Conservation (phyloP, 2,329 filamentous ascomycete species). For the Pseudopyrenochaeta lycopersici region DNA sequence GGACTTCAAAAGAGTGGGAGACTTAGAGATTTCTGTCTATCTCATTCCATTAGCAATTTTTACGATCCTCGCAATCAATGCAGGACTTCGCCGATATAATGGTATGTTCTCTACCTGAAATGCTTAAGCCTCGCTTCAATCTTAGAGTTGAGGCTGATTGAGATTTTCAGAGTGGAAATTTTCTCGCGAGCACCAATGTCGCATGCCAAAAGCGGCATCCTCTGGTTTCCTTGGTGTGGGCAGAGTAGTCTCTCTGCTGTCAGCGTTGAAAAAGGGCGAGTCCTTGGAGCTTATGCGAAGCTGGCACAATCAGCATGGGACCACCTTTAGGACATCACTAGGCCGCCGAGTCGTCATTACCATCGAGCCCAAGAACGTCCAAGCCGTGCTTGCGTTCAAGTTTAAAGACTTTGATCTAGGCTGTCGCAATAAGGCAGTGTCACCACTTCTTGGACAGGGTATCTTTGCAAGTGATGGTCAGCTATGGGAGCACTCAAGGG, state of each 20-base stretch:
- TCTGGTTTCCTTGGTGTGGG: neutral
- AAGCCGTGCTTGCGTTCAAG: constrained; percentile 28
- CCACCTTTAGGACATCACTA: neutral
- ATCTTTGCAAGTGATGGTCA: constrained; percentile 37
- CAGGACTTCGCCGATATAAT: neutral
- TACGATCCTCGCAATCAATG: neutral
- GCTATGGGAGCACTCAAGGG: constrained; percentile 24
- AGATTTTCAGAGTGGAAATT: neutral
- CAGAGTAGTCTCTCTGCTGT: neutral
- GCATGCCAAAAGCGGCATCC: neutral
- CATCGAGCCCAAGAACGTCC: constrained; percentile 29
- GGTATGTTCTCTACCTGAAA: neutral
- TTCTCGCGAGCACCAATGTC: neutral
- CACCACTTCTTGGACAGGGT: constrained; percentile 26
- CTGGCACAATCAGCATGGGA: neutral
- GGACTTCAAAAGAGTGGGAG: neutral
- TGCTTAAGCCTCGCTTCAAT: neutral
- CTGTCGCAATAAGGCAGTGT: constrained; percentile 18
- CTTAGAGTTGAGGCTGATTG: neutral
- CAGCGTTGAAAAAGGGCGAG: neutral
- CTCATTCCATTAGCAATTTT: neutral
- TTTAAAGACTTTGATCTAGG: constrained; percentile 31
- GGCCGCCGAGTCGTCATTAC: neutral
- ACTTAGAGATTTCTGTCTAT: neutral
- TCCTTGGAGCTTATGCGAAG: neutral